These are phyloP conservation scores for Entomortierella beljakovae DNA, from an alignment of 192 early-diverging fungal species.

Conservation along the genomic window DNA sequence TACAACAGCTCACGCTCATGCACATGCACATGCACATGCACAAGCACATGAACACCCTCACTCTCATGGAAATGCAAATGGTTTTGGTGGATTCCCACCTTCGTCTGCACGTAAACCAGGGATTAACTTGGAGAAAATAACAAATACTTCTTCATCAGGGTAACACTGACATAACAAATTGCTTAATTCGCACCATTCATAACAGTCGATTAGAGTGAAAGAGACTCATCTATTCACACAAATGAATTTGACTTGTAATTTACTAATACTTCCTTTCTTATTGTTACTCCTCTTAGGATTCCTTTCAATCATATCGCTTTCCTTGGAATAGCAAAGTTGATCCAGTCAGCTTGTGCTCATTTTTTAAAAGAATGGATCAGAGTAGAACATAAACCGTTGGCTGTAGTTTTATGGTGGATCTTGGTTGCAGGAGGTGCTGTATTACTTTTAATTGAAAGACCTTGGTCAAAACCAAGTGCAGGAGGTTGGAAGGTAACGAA, in stretches of 20 bases:
- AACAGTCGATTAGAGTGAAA: no score
- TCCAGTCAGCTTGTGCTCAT: conserved; percentile 40
- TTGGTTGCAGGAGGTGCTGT: conserved; percentile 12
- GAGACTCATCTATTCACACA: no score
- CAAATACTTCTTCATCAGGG: conserved; percentile 44
- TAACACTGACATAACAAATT: no score
- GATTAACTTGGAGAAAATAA: conserved; percentile 54
- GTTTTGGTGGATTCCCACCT: background rate
- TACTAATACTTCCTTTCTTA: background rate
- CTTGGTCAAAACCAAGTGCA: conserved; percentile 23
- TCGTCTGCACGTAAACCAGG: conserved; percentile 40
- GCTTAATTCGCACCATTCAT: no score
- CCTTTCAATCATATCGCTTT: conserved; percentile 55
- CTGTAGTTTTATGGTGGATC: conserved; percentile 28
- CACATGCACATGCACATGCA: conserved; percentile 5
- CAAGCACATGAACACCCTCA: conserved; percentile 12
- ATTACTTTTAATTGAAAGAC: conserved; percentile 35
- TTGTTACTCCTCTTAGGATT: conserved; percentile 14
- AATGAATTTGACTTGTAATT: no score
- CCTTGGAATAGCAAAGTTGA: conserved; percentile 46
- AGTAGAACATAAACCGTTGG: conserved; percentile 34
- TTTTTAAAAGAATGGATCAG: conserved; percentile 48
- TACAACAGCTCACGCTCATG: conserved; percentile 12
- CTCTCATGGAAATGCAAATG: conserved; percentile 23
- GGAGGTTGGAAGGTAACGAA: conserved; percentile 40